Base-by-base conservation (phyloP, 2,329 filamentous ascomycete species). In the Talaromyces sp. region DNA sequence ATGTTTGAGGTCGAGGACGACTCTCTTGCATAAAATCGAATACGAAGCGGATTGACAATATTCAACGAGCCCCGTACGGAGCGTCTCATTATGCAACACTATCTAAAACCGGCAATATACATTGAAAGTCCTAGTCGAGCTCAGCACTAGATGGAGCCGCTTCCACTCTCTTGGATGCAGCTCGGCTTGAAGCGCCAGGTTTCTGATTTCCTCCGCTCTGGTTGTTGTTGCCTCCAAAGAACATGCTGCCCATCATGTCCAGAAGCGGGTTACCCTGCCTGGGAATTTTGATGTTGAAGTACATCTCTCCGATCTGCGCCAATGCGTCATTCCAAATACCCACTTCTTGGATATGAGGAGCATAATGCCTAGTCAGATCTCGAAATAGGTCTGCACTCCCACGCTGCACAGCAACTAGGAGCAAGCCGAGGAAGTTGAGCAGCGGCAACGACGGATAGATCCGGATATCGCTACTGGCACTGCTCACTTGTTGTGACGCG, bases 231-330 rank as follows among this genome's bases (percentile, higher is more conserved):
- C 87, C 89, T 23, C 92, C 92, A 56, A 93, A 93, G 71, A 99
- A 90, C 82, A 99, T 86, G 65, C 87, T 93, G 55, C 92, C 93
- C 90, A 99, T 96, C 93, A 99, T 98, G 74, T 99, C 95, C 77
- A 98, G 87, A 75, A 99, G 81, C 3, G 93, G 93, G 75, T 98
- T 98, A 66, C 89, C 90, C 80, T 96, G 92, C 70, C 89, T 85
- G 54, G 93, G 94, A 72, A 92, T 89, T 79, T 88, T 86, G 74
- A 99, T 96, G 40, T 88, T 88, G 78, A 99, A 99, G 81, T 98
- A 99, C 86, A 96, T 93, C 80, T 99, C 94, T 56, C 90, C 94
- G 69, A 99, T 88, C 75, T 91, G 88, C 68, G 92, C 89, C 64
- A 99, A 79, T 28, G 91, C 84, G 72, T 92, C 92, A 36, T 87